A percentile compares a stretch with the other conserved stretches of the same genome.
These are phyloP conservation scores for Astrothelium subdiscretum DNA, from an alignment of 495 filamentous ascomycete genomes.

Conservation along the genomic window DNA sequence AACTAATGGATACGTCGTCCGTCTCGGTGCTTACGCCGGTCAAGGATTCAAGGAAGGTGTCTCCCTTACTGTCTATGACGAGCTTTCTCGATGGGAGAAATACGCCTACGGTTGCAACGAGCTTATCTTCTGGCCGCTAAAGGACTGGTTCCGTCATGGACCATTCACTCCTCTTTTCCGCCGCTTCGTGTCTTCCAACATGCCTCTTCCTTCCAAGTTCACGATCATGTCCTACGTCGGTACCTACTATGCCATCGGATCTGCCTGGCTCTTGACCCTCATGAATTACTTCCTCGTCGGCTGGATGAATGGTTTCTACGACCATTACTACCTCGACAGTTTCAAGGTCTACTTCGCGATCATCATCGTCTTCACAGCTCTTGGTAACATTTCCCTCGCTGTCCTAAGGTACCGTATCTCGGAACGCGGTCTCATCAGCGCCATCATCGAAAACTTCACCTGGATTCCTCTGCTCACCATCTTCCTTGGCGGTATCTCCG, in stretches of 20 bases:
- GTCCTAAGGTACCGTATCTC: slow-evolving; percentile 35
- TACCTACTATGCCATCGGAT: slow-evolving; percentile 76
- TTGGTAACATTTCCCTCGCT: slow-evolving; percentile 38
- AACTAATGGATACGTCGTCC: slow-evolving; percentile 58
- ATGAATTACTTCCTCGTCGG: slow-evolving; percentile 68
- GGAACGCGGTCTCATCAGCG: slow-evolving; percentile 24
- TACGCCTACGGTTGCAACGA: slow-evolving; percentile 85
- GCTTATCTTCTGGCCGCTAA: slow-evolving; percentile 63
- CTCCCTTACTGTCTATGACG: slow-evolving; percentile 75
- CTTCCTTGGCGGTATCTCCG: slow-evolving; percentile 37
- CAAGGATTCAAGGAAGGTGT: slow-evolving; percentile 78
- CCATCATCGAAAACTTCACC: slow-evolving; percentile 33
- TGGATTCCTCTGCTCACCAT: slow-evolving; percentile 36
- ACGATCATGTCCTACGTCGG: slow-evolving; percentile 76
- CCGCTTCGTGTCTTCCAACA: slow-evolving; percentile 56
- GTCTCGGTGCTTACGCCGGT: slow-evolving; percentile 59
- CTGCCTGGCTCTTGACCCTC: slow-evolving; percentile 67
- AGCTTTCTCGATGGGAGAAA: slow-evolving; percentile 74
- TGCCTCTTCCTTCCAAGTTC: slow-evolving; percentile 66
- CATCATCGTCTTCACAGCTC: slow-evolving; percentile 34
- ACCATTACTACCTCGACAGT: slow-evolving; percentile 38
- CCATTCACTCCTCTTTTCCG: slow-evolving; percentile 69
- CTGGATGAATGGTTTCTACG: slow-evolving; percentile 36
- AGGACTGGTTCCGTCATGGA: slow-evolving; percentile 41
- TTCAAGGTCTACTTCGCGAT: slow-evolving; percentile 41